Evolutionary conservation across 225 moss, liverwort and hornwort genomes (phyloP), one percentile per base, ranked within the genome.

Genomic region (Pseudisothecium myosuroides): DNA sequence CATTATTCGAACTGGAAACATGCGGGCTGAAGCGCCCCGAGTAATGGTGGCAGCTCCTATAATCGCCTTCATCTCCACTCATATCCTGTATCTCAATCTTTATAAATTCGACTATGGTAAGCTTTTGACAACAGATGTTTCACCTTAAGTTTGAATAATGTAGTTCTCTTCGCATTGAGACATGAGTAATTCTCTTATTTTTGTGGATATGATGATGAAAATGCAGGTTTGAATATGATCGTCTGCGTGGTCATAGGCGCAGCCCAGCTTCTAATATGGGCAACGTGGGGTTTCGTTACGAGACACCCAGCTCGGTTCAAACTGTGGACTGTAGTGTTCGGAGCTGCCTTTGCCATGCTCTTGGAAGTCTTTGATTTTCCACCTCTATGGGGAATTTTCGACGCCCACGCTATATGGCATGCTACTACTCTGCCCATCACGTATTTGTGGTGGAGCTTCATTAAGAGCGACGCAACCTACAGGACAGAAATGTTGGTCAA

Each of bases 371-470:
- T 94, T 75, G 98, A 99, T 92, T 97, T 99, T 84, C 94, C 98
- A 56, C 97, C 98, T 62, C 41, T 96, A 45, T 95, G 95, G 96
- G 96, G 95, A 87, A 90, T 96, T 80, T 90, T 99, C 59, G 98
- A 99, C 87, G 98, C 98, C 18, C 98, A 99, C 90, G 95, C 98
- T 43, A 90, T 99, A 56, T 99, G 98, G 98, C 98, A 99, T 94
- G 98, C 97, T 54, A 91, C 94, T 59, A 99, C 97, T 82, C 90
- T 97, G 28, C 98, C 98, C 29, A 92, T 99, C 43, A 97, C 98
- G 34, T 90, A 92, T 39, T 58, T 97, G 76, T 99, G 98, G 98
- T 99, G 98, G 98, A 94, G 95, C 91, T 99, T 99, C 88, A 93
- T 99, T 67, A 96, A 93, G 90, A 97, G 96, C 91, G 98, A 99